A percentile compares a stretch with the other conserved stretches of the same genome.
Evolutionary conservation across 2,329 filamentous ascomycete genomes (phyloP).

Genomic region (Apiospora sp.): DNA sequence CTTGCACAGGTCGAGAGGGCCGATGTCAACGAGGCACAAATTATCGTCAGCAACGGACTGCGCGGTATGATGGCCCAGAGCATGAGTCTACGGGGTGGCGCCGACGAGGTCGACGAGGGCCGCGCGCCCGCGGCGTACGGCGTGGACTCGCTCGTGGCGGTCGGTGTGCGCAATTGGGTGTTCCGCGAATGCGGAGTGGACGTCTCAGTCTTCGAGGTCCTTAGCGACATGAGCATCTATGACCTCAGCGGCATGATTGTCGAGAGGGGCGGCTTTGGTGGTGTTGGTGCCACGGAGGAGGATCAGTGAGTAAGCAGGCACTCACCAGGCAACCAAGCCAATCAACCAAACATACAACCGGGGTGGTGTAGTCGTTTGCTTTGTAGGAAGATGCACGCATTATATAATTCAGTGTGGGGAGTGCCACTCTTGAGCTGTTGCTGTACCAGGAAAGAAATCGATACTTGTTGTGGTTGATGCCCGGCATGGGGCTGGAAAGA

Average conservation of each 20-base stretch:
- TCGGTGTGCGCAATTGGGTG: constrained; percentile 62
- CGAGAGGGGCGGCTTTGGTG: constrained; percentile 30
- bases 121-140: constrained; percentile 55
- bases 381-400: not conserved
- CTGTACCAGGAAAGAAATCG: not conserved
- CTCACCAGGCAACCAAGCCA: not conserved
- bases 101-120: constrained; percentile 52
- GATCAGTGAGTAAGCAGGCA: not conserved
- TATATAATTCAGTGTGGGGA: not conserved
- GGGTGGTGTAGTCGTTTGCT: not conserved
- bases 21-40: constrained; percentile 39
- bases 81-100: constrained; percentile 55
- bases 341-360: not conserved
- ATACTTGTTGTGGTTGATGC: not conserved
- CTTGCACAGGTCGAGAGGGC: constrained; percentile 30
- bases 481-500: not conserved
- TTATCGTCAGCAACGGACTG: constrained; percentile 47
- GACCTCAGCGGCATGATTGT: constrained; percentile 49
- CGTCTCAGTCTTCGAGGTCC: constrained; percentile 56
- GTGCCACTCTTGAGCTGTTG: not conserved
- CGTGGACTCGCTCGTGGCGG: constrained; percentile 60
- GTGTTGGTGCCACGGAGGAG: not conserved
- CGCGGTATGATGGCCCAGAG: constrained; percentile 51
- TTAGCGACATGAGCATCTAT: constrained; percentile 51
- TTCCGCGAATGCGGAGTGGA: constrained; percentile 52